Evolutionary conservation across 139 green algal genomes (phyloP), one percentile per base, ranked within the genome.

Genomic region (Picochlorum sp.): DNA sequence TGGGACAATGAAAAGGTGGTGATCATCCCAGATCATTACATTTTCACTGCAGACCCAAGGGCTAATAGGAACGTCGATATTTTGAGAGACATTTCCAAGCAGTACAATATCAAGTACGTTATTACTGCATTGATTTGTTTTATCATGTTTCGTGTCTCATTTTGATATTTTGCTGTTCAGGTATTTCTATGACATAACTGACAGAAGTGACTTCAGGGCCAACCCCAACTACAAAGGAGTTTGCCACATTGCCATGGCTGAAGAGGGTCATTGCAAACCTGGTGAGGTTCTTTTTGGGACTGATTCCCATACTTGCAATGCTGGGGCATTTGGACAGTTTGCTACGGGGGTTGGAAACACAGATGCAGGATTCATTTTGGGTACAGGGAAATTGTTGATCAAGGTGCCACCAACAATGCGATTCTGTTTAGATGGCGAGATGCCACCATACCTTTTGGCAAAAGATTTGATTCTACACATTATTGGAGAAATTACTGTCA

Each of bases 141-240:
- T 26, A 6, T 54, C 11, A 13, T 41, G 7, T 41, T 41, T 11
- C 34, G 34, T 41, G 34, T 41, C 34, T 41, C 7, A 41, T 41
- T 9, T 41, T 41, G 8, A 13, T 5, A 41, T 41, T 9, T 41
- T 41, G 7, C 34, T 41, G 34, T 54, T 20, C 47, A 54, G 47
- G 47, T 92, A 97, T 78, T 97, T 97, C 54, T 97, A 97, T 62
- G 91, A 97, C 78, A 97, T 97, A 75, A 83, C 68, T 16, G 82
- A 97, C 75, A 76, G 83, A 45, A 71, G 56, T 64, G 77, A 97
- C 78, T 97, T 97, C 79, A 78, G 80, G 30, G 90, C 92, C 41
- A 97, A 97, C 82, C 91, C 91, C 11, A 80, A 97, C 69, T 97
- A 97, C 82, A 97, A 97, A 83, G 91, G 91, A 15, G 90, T 96